Base-by-base conservation (phyloP, 345 rosid species). In the Eucalyptus pauciflora region DNA sequence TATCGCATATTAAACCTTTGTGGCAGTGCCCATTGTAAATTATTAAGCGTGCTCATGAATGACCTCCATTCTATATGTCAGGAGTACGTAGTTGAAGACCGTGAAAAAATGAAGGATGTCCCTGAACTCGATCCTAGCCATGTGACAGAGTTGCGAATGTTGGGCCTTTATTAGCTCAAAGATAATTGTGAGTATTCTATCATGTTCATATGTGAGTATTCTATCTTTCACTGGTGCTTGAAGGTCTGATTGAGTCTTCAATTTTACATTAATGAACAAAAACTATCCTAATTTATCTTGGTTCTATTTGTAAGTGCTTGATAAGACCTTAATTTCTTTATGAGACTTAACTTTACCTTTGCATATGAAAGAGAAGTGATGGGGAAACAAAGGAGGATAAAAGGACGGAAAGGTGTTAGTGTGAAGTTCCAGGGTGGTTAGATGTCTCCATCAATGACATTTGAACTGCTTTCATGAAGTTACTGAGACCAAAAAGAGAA, bases 81-180 rank as follows among this genome's bases (percentile, higher is more conserved):
- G 99, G 99, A 98, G 89, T 98, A 96, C 89, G 95, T 97, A 88
- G 99, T 98, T 48, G 97, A 97, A 95, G 99, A 98, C 91, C 94
- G 95, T 50, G 99, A 96, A 89, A 93, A 93, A 24, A 88, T 92
- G 91, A 95, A 97, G 93, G 89, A 93, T 88, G 93, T 95, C 79
- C 97, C 97, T 64, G 99, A 95, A 89, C 99, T 98, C 80, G 99
- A 96, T 86, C 94, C 95, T 45, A 93, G 96, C 94, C 99, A 97
- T 92, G 90, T 98, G 88, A 92, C 97, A 50, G 99, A 98, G 90
- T 94, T 98, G 87, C 93, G 96, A 91, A 98, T 98, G 98, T 89
- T 98, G 95, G 99, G 96, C 88, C 96, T 96, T 46, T 96, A 90
- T 90, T 96, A 89, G 92, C 91, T 89, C 89, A 89, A 90, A 85